Evolutionary conservation across 257 asterid genomes (phyloP), one percentile per base, ranked within the genome.

Genomic region (Striga asiatica): DNA sequence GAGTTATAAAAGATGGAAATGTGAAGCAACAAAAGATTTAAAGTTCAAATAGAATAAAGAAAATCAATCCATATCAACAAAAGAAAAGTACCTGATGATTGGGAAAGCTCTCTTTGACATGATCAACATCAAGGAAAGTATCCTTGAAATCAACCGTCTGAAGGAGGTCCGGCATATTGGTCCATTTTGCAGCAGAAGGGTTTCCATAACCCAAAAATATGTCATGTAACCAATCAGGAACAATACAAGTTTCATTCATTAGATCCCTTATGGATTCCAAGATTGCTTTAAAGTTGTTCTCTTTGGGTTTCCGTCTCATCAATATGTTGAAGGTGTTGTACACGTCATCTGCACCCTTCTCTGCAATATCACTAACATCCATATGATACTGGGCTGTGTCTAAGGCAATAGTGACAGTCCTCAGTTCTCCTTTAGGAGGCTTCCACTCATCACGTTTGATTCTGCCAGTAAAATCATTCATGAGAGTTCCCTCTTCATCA

Each of bases 261-360:
- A 92, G 81, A 79, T 92, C 98, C 71, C 98, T 78, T 66, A 92
- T 92, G 31, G 98, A 92, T 68, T 92, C 98, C 63, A 92, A 75
- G 61, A 92, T 92, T 68, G 98, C 98, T 77, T 92, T 92, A 75
- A 92, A 92, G 67, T 92, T 92, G 68, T 92, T 92, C 78, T 92
- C 98, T 80, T 92, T 92, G 0, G 98, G 98, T 64, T 92, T 92
- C 73, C 98, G 80, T 75, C 98, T 92, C 89, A 92, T 81, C 80
- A 92, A 74, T 58, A 92, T 73, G 73, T 92, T 84, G 74, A 92
- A 87, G 32, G 97, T 77, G 66, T 93, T 56, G 49, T 92, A 92
- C 29, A 91, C 81, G 67, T 92, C 98, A 50, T 82, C 98, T 32
- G 75, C 74, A 31, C 95, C 98, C 80, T 79, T 88, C 77, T 84